Percentiles rank a stretch among this genome's conserved stretches.
phyloP scores from a whole-genome alignment of 257 asterid genomes.

The Lithospermum erythrorhizon region DNA sequence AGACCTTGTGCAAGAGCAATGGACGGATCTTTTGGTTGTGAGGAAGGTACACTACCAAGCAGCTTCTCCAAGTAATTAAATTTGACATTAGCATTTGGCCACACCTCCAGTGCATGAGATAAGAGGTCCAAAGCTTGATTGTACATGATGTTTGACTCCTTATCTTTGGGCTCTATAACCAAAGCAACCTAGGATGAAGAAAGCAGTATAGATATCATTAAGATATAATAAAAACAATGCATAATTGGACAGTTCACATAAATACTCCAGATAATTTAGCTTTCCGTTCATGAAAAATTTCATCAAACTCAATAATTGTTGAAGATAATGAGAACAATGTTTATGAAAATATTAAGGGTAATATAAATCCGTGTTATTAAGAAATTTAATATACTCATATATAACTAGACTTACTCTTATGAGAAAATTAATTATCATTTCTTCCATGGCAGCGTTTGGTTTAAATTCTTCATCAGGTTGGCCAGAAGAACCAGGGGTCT shows the following conservation, averaged over 20 bases:
- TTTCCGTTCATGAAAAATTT: no score
- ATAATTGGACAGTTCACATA: no score
- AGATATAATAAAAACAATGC: neutral
- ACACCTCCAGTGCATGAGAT: constrained; percentile 96
- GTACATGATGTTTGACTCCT: constrained; percentile 95
- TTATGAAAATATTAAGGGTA: no score
- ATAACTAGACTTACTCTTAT: constrained; percentile 55
- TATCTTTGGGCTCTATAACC: constrained; percentile 97
- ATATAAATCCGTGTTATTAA: neutral
- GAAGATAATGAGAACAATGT: no score
- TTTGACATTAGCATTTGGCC: constrained; percentile 99
- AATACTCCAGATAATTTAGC: no score
- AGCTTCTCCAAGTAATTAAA: constrained; percentile 96
- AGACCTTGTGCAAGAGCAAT: constrained; percentile 96
- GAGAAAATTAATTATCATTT: constrained; percentile 96
- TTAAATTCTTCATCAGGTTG: constrained; percentile 99
- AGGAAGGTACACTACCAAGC: constrained; percentile 82
- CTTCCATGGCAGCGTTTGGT: constrained; percentile 99
- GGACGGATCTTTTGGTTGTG: constrained; percentile 98
- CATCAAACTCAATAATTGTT: neutral
- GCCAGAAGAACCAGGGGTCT: constrained; percentile 86
- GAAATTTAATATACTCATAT: neutral
- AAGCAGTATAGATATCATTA: neutral
- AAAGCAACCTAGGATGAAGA: constrained; percentile 60
- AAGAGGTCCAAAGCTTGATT: constrained; percentile 95